Base-by-base conservation (phyloP, 2,329 filamentous ascomycete genomes). In the Amylocarpus encephaloides region DNA sequence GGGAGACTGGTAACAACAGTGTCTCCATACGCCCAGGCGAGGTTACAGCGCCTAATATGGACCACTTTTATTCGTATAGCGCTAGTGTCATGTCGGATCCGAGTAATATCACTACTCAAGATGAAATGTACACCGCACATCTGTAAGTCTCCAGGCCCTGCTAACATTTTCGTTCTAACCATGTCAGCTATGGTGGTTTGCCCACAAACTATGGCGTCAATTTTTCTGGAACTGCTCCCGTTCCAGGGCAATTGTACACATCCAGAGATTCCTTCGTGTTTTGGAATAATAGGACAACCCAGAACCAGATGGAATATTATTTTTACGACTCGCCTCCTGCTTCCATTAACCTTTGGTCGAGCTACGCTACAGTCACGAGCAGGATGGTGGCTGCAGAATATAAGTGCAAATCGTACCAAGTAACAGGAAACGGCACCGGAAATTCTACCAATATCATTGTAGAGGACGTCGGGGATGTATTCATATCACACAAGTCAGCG, bases 61-160 rank as follows among this genome's bases (percentile, higher is more conserved):
- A 60, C 50, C 33, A 66, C 70, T 50, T 66, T 66, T 53, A 67
- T 62, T 35, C 59, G 43, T 26, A 66, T 57, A 39, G 45, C 43
- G 69, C 13, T 55, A 56, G 4, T 54, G 56, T 46, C 9, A n/a
- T 26, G 16, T 41, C 16, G 1, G 43, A 35, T 29, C 4, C 22
- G 12, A 26, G 7, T 44, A 2, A 51, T 5, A 49, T 51, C 6
- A 36, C 46, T 53, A 12, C 62, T 55, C 52, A 56, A n/a, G 68
- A 70, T 19, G 61, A 71, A 18, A 62, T 71, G 43, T 73, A 70
- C 42, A 71, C 68, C 1, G 72, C 73, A 11, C 72, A 73, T 33
- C 68, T 65, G 68, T 68, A 48, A 52, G 60, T 42, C 13, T 7
- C 29, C 0, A 19, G 3, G 1, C 1, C 1, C 13, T 32, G 6